phyloP scores from a whole-genome alignment of 2,329 filamentous ascomycete species.

The Incumbomyces lentus region DNA sequence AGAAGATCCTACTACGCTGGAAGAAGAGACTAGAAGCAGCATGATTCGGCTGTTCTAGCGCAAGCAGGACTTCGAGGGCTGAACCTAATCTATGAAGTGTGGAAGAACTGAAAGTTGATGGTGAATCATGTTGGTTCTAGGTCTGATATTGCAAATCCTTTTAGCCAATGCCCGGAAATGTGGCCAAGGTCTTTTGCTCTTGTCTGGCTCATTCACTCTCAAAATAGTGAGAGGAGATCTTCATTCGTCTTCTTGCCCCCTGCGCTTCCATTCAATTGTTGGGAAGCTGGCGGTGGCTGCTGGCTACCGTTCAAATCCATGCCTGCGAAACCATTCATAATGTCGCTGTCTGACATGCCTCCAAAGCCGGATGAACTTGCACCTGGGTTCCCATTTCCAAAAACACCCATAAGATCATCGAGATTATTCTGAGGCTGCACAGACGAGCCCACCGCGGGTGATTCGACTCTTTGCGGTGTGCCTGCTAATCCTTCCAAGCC shows the following conservation, averaged over 20 bases:
- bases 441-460: conserved; percentile 29
- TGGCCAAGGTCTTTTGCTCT: too few species aligned
- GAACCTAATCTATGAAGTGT: too few species aligned
- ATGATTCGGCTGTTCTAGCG: too few species aligned
- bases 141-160: not conserved
- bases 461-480: conserved; percentile 41
- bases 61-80: too few species aligned
- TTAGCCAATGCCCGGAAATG: not conserved
- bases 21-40: too few species aligned
- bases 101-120: too few species aligned
- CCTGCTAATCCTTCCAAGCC: conserved; percentile 49
- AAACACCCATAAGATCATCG: conserved; percentile 70
- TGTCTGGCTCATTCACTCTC: conserved; percentile 14
- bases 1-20: too few species aligned
- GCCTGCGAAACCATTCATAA: conserved; percentile 75
- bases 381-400: conserved; percentile 40
- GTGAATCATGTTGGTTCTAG: too few species aligned
- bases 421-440: conserved; percentile 41
- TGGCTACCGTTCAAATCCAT: conserved; percentile 61
- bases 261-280: conserved; percentile 41
- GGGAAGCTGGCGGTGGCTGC: conserved; percentile 54
- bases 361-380: conserved; percentile 24
- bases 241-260: conserved; percentile 48
- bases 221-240: conserved; percentile 52
- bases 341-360: conserved; percentile 33